These are phyloP conservation scores for Chamaenerion angustifolium DNA, from an alignment of 345 rosid genomes.

Conservation along the genomic window DNA sequence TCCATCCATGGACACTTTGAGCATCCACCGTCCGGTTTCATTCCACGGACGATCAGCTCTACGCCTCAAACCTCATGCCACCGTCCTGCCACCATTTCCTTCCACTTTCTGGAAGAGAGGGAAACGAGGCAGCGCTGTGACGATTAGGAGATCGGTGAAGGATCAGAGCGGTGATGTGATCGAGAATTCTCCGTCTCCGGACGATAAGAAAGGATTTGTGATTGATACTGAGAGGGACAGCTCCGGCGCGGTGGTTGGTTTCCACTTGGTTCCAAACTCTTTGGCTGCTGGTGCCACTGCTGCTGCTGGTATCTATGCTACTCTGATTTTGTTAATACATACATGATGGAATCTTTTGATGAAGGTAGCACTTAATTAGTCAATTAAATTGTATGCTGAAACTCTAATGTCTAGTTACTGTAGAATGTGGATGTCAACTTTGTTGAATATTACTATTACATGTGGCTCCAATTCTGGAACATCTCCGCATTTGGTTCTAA, in stretches of 20 bases:
- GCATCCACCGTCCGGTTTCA: background rate
- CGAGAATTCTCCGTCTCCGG: conserved; percentile 4
- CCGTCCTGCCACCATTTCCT: background rate
- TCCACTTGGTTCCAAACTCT: conserved; percentile 37
- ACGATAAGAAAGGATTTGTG: conserved; percentile 16
- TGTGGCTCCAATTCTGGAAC: no score
- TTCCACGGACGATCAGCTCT: background rate
- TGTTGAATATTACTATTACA: no score
- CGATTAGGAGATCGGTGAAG: conserved; percentile 1
- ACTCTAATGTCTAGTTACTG: no score
- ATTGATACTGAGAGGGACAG: conserved; percentile 45
- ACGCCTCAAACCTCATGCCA: background rate
- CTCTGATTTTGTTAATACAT: no score
- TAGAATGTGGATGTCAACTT: no score
- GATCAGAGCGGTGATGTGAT: background rate
- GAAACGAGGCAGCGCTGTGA: background rate
- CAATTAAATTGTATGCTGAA: no score
- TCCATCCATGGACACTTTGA: conserved; percentile 8
- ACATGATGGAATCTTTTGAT: background rate
- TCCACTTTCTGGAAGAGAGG: background rate
- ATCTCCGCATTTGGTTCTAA: no score
- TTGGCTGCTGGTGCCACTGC: conserved; percentile 13
- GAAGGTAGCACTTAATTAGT: no score
- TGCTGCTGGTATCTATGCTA: no score
- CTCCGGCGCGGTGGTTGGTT: conserved; percentile 51